These are phyloP conservation scores for Cladophialophora yegresii DNA, from an alignment of 2,329 filamentous ascomycete genomes.

Conservation along the genomic window DNA sequence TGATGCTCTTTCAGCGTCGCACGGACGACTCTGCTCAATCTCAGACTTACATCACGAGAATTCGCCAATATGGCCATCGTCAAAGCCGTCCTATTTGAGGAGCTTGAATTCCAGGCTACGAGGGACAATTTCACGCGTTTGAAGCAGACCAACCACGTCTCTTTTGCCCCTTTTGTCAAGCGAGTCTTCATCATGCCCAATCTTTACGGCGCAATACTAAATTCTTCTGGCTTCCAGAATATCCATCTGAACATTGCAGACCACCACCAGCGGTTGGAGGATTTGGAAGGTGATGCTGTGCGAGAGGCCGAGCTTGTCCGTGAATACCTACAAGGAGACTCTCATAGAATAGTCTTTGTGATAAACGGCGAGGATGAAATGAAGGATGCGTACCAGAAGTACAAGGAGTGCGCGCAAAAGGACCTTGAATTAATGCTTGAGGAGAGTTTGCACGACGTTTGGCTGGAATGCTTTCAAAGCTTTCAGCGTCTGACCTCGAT, in stretches of 20 bases:
- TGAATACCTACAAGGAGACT: not conserved
- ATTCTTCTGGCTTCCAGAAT: no score
- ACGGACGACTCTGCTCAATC: slow-evolving; percentile 3
- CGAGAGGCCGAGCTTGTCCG: not conserved
- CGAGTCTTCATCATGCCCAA: not conserved
- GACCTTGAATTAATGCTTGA: not conserved
- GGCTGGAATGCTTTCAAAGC: not conserved
- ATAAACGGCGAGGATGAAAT: not conserved
- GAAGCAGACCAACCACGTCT: not conserved
- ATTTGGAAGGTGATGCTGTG: not conserved
- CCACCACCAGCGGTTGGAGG: not conserved
- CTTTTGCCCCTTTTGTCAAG: slow-evolving; percentile 5
- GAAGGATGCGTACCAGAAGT: not conserved
- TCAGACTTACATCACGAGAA: slow-evolving; percentile 9
- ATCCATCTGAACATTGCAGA: not conserved
- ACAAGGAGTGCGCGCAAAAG: not conserved
- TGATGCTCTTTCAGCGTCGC: not conserved
- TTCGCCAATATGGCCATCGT: slow-evolving; percentile 11
- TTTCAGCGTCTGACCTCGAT: not conserved
- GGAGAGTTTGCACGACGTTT: not conserved
- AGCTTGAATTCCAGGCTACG: slow-evolving; percentile 6
- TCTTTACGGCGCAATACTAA: not conserved
- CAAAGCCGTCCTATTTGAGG: slow-evolving; percentile 6
- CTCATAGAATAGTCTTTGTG: not conserved
- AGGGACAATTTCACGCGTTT: slow-evolving; percentile 1